Conservation (phyloP, 495 filamentous ascomycete genomes). For the Lichina pygmaea region DNA sequence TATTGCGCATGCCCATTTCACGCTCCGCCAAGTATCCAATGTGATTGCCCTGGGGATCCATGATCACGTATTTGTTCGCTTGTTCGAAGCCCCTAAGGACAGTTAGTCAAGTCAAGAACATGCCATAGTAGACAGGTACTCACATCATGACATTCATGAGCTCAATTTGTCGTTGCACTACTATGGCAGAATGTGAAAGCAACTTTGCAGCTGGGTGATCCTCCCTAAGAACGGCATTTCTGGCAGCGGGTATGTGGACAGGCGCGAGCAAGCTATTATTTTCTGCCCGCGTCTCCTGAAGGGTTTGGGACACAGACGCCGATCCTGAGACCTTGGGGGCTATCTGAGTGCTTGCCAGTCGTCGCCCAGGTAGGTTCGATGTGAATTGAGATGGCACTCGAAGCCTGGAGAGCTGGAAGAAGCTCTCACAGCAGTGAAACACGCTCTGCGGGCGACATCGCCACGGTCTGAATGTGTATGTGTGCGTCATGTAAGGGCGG, state of each 20-base stretch:
- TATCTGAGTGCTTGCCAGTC: no score
- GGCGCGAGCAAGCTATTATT: conserved; percentile 1
- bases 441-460: no score
- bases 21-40: conserved; percentile 44
- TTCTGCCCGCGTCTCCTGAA: not conserved
- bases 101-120: not conserved
- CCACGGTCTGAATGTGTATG: no score
- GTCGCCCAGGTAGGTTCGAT: no score
- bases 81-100: conserved; percentile 33
- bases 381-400: no score
- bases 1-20: conserved; percentile 29
- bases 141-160: conserved; percentile 42
- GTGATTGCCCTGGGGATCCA: conserved; percentile 40
- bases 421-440: no score
- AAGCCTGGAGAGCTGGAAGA: no score
- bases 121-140: conserved; percentile 4
- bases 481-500: no score
- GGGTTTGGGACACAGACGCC: not conserved
- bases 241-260: conserved; percentile 33
- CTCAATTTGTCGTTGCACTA: conserved; percentile 39
- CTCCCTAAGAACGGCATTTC: conserved; percentile 30
- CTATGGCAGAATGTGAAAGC: conserved; percentile 32
- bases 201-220: conserved; percentile 31
- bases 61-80: conserved; percentile 44
- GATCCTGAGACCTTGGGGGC: not conserved